Percentiles rank a stretch among this genome's conserved stretches.
Evolutionary conservation across 371 early-diverging fungal genomes (phyloP).

Genomic region (Chytridium lagenaria): DNA sequence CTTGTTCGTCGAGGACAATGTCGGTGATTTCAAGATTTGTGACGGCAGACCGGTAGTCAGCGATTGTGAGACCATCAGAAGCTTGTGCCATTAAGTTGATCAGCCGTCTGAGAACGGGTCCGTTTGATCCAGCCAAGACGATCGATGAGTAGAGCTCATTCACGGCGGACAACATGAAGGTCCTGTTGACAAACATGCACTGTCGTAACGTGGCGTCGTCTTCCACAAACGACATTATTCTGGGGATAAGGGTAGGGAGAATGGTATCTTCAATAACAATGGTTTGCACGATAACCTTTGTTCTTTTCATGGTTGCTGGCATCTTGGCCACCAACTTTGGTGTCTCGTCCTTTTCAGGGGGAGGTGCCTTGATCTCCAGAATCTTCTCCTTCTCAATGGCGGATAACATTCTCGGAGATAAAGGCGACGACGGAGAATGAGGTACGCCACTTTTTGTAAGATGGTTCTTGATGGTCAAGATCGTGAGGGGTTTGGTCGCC

Average conservation of each 20-base stretch:
- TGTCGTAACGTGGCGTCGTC: conserved; percentile 31
- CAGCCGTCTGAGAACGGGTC: conserved; percentile 31
- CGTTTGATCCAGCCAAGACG: conserved; percentile 23
- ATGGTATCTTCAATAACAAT: conserved; percentile 19
- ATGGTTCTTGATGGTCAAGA: conserved; percentile 12
- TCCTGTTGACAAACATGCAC: conserved; percentile 32
- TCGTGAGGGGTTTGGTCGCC: neutral
- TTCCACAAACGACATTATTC: conserved; percentile 27
- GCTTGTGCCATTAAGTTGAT: conserved; percentile 25
- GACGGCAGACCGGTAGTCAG: conserved; percentile 31
- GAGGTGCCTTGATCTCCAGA: conserved; percentile 13
- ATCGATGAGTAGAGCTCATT: conserved; percentile 29
- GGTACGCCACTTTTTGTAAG: conserved; percentile 11
- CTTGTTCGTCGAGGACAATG: conserved; percentile 35
- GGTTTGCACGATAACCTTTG: conserved; percentile 18
- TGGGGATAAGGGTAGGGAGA: conserved; percentile 29
- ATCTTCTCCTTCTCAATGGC: conserved; percentile 22
- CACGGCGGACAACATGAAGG: conserved; percentile 31
- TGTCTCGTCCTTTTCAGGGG: conserved; percentile 20
- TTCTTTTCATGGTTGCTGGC: conserved; percentile 16
- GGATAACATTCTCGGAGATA: conserved; percentile 20
- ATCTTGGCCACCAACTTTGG: conserved; percentile 1
- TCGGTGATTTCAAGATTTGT: conserved; percentile 24
- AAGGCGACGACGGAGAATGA: conserved; percentile 12
- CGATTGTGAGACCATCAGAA: conserved; percentile 24